Evolutionary conservation across 257 asterid species (phyloP).

Genomic region (Mentha longifolia): DNA sequence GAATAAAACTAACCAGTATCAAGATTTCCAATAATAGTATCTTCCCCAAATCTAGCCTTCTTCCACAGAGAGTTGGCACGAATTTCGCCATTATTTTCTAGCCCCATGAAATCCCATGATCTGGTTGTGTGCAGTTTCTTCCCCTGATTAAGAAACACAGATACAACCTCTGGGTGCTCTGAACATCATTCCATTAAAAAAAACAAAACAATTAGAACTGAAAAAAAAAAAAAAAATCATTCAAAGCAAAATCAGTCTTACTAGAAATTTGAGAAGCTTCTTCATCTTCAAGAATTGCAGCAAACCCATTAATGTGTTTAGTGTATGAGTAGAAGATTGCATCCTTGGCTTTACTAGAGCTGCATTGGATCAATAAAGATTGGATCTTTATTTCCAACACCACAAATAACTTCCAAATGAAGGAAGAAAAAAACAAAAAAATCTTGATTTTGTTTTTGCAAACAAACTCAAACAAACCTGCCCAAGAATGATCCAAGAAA

Average conservation of each 20-base stretch:
- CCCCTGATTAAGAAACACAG: constrained; percentile 82
- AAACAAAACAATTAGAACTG: not conserved
- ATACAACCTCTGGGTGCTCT: constrained; percentile 78
- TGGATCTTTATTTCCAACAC: constrained; percentile 2
- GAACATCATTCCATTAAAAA: constrained; percentile 29
- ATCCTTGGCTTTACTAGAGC: constrained; percentile 67
- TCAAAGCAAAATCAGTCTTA: constrained; percentile 33
- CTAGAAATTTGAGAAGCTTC: constrained; percentile 69
- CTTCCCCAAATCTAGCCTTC: constrained; percentile 89
- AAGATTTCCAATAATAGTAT: constrained; percentile 82
- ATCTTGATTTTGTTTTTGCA: not conserved
- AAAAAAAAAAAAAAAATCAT: not conserved
- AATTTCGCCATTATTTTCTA: constrained; percentile 60
- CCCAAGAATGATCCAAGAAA: constrained; percentile 86
- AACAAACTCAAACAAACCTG: constrained; percentile 64
- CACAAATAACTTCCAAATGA: not conserved
- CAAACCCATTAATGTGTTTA: constrained; percentile 91
- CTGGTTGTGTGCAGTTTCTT: constrained; percentile 87
- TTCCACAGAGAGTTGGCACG: constrained; percentile 64
- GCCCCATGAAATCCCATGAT: constrained; percentile 90
- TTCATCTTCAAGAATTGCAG: constrained; percentile 78
- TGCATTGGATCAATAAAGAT: constrained; percentile 35
- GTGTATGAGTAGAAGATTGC: constrained; percentile 89
- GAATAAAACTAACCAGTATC: constrained; percentile 70
- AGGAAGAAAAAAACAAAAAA: not conserved